Conservation (phyloP, 192 early-diverging fungal genomes). For the Coemansia sp. region DNA sequence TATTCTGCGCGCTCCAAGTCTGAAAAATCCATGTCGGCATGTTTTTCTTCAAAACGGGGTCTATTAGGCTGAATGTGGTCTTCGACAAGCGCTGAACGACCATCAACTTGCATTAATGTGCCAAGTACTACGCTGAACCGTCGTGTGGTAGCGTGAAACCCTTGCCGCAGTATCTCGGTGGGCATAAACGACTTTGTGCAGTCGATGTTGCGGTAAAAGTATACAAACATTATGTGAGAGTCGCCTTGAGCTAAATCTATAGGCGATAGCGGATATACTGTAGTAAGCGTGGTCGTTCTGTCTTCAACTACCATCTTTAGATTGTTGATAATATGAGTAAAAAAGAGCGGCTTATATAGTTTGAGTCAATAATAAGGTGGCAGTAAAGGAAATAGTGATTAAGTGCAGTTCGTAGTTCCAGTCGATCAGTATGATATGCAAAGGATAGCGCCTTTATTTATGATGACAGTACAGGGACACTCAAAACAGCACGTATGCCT, state of each 20-base stretch:
- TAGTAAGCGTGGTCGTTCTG: neutral
- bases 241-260: constrained; percentile 15
- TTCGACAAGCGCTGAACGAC: neutral
- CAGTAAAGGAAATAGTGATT: neutral
- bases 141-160: neutral
- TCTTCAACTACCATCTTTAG: neutral
- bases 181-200: constrained; percentile 6
- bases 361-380: neutral
- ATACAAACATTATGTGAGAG: constrained; percentile 27
- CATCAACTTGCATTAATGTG: neutral
- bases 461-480: neutral
- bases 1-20: neutral
- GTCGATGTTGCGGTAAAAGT: constrained; percentile 15
- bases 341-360: neutral
- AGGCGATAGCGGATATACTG: constrained; percentile 7
- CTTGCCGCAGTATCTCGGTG: constrained; percentile 1
- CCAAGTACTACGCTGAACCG: constrained; percentile 20
- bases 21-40: neutral
- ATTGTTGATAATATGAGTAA: neutral
- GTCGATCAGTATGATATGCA: neutral
- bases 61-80: neutral
- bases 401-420: neutral
- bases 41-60: constrained; percentile 9
- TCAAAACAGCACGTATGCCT: neutral
- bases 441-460: neutral